Base-by-base conservation (phyloP, 495 filamentous ascomycete species). In the Polyplosphaeria fusca region DNA sequence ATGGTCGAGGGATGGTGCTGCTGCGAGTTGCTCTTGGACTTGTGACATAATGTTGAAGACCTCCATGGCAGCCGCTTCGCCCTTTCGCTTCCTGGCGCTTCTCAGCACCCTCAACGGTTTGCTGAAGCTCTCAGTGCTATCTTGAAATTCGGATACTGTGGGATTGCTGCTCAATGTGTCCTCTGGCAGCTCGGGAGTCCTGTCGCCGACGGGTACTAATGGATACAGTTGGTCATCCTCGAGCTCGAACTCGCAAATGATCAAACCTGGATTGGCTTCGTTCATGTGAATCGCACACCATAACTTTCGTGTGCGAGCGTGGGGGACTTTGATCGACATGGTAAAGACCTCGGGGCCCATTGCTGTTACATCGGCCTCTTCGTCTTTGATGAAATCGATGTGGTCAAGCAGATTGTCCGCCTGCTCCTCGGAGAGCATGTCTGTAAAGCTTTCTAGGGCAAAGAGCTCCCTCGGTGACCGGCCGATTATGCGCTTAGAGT, bases 31-130 rank as follows among this genome's bases (percentile, higher is more conserved):
- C 58, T 89, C 87, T 66, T 91, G 85, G 45, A 88, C 88, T 72
- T 88, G 93, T 55, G 79, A 87, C 79, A 96, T 86, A 54, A 96
- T 88, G 68, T 91, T 91, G 67, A 95, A 95, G 5, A 94, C 88
- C 65, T 94, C 89, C 88, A 96, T 94, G 0, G 87, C 85, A 30
- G 89, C 88, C 18, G 89, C 87, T 63, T 95, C 91, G 13, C 91
- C 91, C 62, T 79, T 85, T 41, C 84, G 70, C 55, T 87, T 85
- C 5, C 89, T 79, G 0, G 89, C 86, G 69, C 81, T 87, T n/a
- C 89, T 80, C 16, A 95, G 73, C 3, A 92, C 79, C 11, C 91
- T 77, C 26, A 97, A 74, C 4, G 92, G 90, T 57, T 82, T 88
- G 68, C 86, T 92, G 35, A 75, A 71, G 55, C 81, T 84, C 45